These are phyloP conservation scores for Saururus chinensis DNA, from an alignment of 164 flowering plant species.

Conservation along the genomic window DNA sequence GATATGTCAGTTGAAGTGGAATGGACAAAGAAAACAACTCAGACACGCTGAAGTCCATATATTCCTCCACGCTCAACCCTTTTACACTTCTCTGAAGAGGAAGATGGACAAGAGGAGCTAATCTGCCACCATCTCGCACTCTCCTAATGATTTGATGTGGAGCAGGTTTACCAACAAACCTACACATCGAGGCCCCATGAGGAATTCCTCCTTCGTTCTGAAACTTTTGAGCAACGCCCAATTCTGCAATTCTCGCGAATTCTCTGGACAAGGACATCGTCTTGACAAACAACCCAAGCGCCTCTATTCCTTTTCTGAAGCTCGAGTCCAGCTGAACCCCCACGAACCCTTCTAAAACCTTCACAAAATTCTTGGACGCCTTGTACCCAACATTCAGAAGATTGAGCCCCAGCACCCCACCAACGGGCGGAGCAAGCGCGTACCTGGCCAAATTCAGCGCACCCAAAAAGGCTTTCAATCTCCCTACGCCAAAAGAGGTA, in stretches of 20 bases:
- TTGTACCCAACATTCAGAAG: constrained; percentile 10
- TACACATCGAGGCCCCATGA: background rate
- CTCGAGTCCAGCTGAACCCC: constrained; percentile 8
- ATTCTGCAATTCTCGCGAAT: constrained; percentile 2
- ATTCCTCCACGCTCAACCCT: background rate
- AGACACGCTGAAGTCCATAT: constrained; percentile 5
- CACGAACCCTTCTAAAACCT: constrained; percentile 11
- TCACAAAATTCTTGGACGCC: constrained; percentile 7
- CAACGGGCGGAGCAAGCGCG: background rate
- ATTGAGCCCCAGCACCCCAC: constrained; percentile 7
- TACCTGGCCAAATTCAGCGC: constrained; percentile 10
- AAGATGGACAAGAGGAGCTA: background rate
- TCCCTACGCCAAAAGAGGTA: background rate
- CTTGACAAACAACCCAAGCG: constrained; percentile 7
- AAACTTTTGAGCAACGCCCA: background rate
- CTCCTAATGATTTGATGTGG: background rate
- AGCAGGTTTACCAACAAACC: background rate
- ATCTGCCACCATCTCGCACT: background rate
- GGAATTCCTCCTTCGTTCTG: background rate
- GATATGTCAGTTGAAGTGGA: constrained; percentile 1
- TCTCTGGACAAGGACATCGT: constrained; percentile 4
- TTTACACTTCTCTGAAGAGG: background rate
- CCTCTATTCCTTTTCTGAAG: constrained; percentile 3
- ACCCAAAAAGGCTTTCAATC: constrained; percentile 5
- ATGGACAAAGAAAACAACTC: constrained; percentile 13